Base-by-base conservation (phyloP, 139 green algal genomes). In the Diplosphaera chodatii region DNA sequence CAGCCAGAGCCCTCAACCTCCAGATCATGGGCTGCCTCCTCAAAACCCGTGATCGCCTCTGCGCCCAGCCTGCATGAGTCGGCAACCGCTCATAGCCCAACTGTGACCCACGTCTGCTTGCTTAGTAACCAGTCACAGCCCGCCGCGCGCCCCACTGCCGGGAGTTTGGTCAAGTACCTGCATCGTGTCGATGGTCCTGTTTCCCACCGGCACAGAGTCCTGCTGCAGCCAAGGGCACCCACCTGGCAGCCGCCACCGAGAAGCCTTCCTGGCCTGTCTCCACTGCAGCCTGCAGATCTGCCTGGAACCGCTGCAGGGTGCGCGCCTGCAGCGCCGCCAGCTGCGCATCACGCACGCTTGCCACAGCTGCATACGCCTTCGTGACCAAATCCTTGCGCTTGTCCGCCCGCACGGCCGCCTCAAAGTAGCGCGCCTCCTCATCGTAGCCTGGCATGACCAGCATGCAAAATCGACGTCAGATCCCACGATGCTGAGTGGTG, bases 371-470 rank as follows among this genome's bases (percentile, higher is more conserved):
- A 18, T 71, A 63, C 70, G 94, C 74, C 55, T 82, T 75, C 48
- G 68, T 37, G 13, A 73, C 29, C 73, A 97, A 85, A 69, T 93
- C 90, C 30, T 41, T 64, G 8, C 80, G 72, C 81, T 92, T 91
- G 64, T 80, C 83, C 15, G 70, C 67, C 21, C 86, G 80, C 40
- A 96, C 90, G 2, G 34, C 55, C n/a, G 67, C 64, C 72, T 97
- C 91, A 83, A 97, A 98, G 73, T 96, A 97, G 37, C 82, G 70
- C 5, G 93, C 88, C 69, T 98, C 93, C 55, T 86, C 83, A 64
- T 98, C 89, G 69, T 98, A 98, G 0, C 81, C 77, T 77, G 74
- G 40, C n/a, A n/a, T n/a, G n/a, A n/a, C n/a, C n/a, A n/a, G n/a
- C n/a, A n/a, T n/a, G n/a, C n/a, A n/a, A n/a, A n/a, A n/a, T n/a